A percentile compares a stretch with the other conserved stretches of the same genome.
These are phyloP conservation scores for Mycena rebaudengoi DNA, from an alignment of 768 basidiomycete genomes.

Conservation along the genomic window DNA sequence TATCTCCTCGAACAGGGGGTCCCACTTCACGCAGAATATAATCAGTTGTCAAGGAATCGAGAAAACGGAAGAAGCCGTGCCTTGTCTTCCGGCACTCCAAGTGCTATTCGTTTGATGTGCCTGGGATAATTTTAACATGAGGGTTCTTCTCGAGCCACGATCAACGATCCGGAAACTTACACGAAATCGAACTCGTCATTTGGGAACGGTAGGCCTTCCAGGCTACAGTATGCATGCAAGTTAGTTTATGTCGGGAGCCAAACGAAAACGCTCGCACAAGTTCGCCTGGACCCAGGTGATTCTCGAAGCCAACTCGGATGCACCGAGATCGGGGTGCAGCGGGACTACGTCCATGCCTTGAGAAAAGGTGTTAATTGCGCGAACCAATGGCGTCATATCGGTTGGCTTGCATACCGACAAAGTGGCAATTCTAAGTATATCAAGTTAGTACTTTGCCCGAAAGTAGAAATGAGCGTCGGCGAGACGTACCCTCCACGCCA, in stretches of 20 bases:
- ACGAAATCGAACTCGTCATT: slow-evolving; percentile 82
- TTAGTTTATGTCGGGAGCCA: slow-evolving; percentile 13
- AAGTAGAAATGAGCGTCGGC: slow-evolving; percentile 5
- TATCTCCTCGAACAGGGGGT: slow-evolving; percentile 72
- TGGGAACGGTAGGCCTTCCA: slow-evolving; percentile 75
- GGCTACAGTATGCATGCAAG: slow-evolving; percentile 44
- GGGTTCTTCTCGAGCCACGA: too few species aligned
- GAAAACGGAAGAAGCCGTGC: slow-evolving; percentile 41
- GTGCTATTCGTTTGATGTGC: slow-evolving; percentile 74
- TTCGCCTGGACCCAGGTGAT: slow-evolving; percentile 80
- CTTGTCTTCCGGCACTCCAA: slow-evolving; percentile 81
- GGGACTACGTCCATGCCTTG: slow-evolving; percentile 77
- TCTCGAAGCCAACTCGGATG: slow-evolving; percentile 62
- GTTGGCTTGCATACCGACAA: slow-evolving; percentile 65
- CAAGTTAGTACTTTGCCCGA: slow-evolving; percentile 4
- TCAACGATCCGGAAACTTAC: too few species aligned
- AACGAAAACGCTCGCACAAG: slow-evolving; percentile 57
- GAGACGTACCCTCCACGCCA: slow-evolving; percentile 66
- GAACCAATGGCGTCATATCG: not conserved
- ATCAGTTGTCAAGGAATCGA: not conserved
- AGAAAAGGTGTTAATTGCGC: not conserved
- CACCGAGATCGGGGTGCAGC: slow-evolving; percentile 75
- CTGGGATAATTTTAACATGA: slow-evolving; percentile 46
- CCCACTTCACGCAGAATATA: slow-evolving; percentile 59
- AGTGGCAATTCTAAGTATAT: slow-evolving; percentile 57